Conservation (phyloP, 1,139 yeast species). For the Suhomyces bolitotheri region DNA sequence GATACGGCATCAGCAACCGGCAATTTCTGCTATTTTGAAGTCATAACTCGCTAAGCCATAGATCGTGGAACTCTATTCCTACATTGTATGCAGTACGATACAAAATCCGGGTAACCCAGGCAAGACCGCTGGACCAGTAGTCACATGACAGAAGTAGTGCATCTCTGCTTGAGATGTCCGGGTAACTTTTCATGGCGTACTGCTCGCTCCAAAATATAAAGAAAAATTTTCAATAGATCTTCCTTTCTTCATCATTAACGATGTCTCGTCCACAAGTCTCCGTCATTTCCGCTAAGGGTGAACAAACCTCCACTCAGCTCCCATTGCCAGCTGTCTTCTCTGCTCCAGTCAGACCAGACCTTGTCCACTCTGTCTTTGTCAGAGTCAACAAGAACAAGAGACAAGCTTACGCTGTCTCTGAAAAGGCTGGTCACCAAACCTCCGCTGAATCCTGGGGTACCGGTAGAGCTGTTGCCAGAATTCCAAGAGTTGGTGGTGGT, state of each 20-base stretch:
- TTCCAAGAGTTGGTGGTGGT: conserved; percentile 99
- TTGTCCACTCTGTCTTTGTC: conserved; percentile 98
- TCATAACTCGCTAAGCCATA: no score
- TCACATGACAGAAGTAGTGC: no score
- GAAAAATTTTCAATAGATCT: conserved; percentile 22
- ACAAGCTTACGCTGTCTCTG: conserved; percentile 99
- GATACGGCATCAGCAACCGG: no score
- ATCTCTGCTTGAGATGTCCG: no score
- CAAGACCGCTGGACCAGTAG: no score
- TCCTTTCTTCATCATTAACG: conserved; percentile 30
- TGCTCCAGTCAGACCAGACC: conserved; percentile 99
- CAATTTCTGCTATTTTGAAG: no score
- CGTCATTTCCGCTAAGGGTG: conserved; percentile 87
- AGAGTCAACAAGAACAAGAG: conserved; percentile 99
- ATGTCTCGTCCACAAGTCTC: conserved; percentile 97
- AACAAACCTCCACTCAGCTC: conserved; percentile 78
- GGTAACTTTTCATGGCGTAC: conserved; percentile 11
- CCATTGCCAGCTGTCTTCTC: conserved; percentile 98
- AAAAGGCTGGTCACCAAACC: conserved; percentile 99
- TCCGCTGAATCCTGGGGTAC: conserved; percentile 99
- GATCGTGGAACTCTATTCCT: no score
- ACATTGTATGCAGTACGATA: no score
- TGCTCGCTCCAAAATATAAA: conserved; percentile 5
- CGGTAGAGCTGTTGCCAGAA: conserved; percentile 99
- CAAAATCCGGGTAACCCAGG: no score